Percentiles rank a stretch among this genome's conserved stretches.
Conservation (phyloP, 1,139 yeast genomes). For the Sugiyamaella xylanicola region DNA sequence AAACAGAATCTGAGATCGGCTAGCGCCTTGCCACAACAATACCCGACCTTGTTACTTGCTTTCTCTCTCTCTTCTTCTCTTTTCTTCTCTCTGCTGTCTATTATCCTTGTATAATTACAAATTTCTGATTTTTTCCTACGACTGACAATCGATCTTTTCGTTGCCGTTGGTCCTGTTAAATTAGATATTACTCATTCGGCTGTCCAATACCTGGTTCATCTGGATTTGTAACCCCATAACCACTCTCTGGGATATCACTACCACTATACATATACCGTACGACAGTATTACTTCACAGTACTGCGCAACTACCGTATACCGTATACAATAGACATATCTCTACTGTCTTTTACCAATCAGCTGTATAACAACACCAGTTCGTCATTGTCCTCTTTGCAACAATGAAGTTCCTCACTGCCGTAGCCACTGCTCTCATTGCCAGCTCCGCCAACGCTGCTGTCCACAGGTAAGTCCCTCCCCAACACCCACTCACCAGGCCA, state of each 20-base stretch:
- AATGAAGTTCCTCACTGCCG: slow-evolving; percentile 41
- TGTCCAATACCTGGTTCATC: too few relatives aligned
- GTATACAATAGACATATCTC: too few relatives aligned
- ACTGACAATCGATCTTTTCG: too few relatives aligned
- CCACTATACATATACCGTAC: too few relatives aligned
- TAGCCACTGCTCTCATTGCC: slow-evolving; percentile 49
- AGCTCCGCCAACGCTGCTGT: slow-evolving; percentile 53
- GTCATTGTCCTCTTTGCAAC: background rate
- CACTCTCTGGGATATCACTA: too few relatives aligned
- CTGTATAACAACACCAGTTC: background rate
- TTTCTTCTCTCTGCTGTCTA: background rate
- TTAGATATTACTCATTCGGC: too few relatives aligned
- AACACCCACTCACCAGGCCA: background rate
- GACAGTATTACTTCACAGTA: too few relatives aligned
- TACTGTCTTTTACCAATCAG: background rate
- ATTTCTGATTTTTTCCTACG: background rate
- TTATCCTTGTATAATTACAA: too few relatives aligned
- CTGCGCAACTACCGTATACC: too few relatives aligned
- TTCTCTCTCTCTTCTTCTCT: background rate
- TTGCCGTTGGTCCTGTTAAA: too few relatives aligned
- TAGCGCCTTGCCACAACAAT: slow-evolving; percentile 15
- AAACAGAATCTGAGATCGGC: slow-evolving; percentile 16
- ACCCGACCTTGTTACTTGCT: background rate
- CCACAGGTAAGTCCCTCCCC: slow-evolving; percentile 37
- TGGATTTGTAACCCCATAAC: too few relatives aligned